Percentiles rank a stretch among this genome's conserved stretches.
Evolutionary conservation across 129 eudicot species (phyloP).

Genomic region (Artemisia annua): DNA sequence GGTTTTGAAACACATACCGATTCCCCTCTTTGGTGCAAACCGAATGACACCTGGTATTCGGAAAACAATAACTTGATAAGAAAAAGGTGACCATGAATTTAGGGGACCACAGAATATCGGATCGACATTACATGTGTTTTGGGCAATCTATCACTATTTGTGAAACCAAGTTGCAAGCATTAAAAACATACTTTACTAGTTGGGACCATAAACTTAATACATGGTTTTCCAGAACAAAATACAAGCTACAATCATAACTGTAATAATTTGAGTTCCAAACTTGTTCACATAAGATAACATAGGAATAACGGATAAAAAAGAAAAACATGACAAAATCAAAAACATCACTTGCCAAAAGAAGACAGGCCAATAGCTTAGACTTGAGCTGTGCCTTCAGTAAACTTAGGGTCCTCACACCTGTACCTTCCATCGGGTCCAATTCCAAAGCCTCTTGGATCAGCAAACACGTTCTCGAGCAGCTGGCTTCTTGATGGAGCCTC

Average conservation of each 20-base stretch:
- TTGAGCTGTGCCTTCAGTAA: slow-evolving; percentile 28
- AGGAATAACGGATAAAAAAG: not conserved
- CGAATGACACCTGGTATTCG: no score
- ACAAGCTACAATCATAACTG: slow-evolving; percentile 1
- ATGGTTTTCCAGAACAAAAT: not conserved
- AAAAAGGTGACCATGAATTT: no score
- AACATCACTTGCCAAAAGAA: not conserved
- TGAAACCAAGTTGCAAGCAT: no score
- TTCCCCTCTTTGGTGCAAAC: no score
- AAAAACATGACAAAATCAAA: slow-evolving; percentile 2
- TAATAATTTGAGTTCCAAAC: not conserved
- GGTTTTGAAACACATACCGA: no score
- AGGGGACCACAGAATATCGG: no score
- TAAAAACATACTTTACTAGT: not conserved
- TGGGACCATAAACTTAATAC: not conserved
- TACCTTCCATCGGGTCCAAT: slow-evolving; percentile 32
- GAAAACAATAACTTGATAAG: no score
- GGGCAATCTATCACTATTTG: no score
- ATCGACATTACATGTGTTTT: no score
- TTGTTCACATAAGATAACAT: slow-evolving; percentile 3
- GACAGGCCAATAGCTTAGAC: slow-evolving; percentile 10
- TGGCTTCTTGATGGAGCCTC: slow-evolving; percentile 32
- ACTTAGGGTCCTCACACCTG: slow-evolving; percentile 29
- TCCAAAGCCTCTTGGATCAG: slow-evolving; percentile 31
- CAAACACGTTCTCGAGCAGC: slow-evolving; percentile 29